These are phyloP conservation scores for Ehretia macrophylla DNA, from an alignment of 257 asterid species.

Conservation along the genomic window DNA sequence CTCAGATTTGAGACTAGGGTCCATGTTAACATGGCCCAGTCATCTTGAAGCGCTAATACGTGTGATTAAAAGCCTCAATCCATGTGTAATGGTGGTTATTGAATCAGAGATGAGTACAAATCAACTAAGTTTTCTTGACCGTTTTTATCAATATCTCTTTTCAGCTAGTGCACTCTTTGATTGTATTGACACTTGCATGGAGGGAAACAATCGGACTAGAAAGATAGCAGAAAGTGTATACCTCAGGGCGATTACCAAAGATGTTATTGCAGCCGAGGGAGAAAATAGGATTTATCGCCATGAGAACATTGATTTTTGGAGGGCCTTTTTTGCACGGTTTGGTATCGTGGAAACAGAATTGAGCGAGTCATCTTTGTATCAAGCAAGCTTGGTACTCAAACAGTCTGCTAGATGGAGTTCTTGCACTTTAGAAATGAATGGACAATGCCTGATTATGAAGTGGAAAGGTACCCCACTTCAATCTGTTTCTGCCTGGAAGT, in stretches of 20 bases:
- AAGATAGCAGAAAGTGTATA: constrained; percentile 23
- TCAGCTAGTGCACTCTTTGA: constrained; percentile 40
- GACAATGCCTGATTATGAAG: constrained; percentile 33
- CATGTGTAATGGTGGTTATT: constrained; percentile 30
- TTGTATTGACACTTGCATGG: constrained; percentile 32
- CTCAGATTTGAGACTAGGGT: constrained; percentile 26
- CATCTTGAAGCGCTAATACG: constrained; percentile 27
- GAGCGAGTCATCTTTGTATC: constrained; percentile 32
- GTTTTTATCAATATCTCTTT: constrained; percentile 39
- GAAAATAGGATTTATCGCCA: constrained; percentile 24
- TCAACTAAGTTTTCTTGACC: constrained; percentile 33
- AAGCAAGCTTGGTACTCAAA: constrained; percentile 25
- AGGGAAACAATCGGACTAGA: constrained; percentile 16
- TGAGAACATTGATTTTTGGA: constrained; percentile 29
- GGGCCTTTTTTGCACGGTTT: constrained; percentile 17
- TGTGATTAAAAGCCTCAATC: constrained; percentile 28
- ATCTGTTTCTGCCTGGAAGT: constrained; percentile 44
- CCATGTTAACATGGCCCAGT: constrained; percentile 31
- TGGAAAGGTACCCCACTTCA: constrained; percentile 41
- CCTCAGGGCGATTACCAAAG: constrained; percentile 28
- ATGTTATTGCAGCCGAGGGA: constrained; percentile 38
- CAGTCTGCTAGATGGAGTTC: constrained; percentile 17
- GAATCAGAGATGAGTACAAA: constrained; percentile 46
- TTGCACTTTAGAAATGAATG: constrained; percentile 29
- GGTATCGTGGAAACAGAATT: constrained; percentile 31